Conservation (phyloP, 192 early-diverging fungal genomes). For the Lobosporangium transversale region DNA sequence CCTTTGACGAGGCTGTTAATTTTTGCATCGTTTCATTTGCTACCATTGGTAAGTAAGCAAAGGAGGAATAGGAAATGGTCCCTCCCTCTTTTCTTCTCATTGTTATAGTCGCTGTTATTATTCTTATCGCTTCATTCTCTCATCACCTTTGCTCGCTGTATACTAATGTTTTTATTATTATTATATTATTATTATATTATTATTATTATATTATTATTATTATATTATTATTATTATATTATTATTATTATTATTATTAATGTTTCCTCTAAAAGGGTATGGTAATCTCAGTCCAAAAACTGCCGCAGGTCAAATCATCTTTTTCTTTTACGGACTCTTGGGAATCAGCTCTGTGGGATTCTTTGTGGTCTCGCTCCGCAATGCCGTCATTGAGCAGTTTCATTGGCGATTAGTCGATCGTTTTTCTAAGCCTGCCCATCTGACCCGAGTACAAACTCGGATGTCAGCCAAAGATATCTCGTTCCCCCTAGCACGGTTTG, state of each 20-base stretch:
- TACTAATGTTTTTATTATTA: too few relatives aligned
- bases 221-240: too few relatives aligned
- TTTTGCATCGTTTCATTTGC: conserved; percentile 54
- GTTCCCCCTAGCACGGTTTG: conserved; percentile 27
- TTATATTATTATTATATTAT: too few relatives aligned
- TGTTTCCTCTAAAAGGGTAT: conserved; percentile 41
- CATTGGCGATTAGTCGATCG: conserved; percentile 43
- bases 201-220: too few relatives aligned
- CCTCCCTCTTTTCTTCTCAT: too few relatives aligned
- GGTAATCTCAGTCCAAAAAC: conserved; percentile 44
- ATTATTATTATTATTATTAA: too few relatives aligned
- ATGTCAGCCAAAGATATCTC: conserved; percentile 52
- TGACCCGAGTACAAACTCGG: conserved; percentile 49
- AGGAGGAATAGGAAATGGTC: too few relatives aligned
- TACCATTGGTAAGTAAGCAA: conserved; percentile 48
- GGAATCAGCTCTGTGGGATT: conserved; percentile 47
- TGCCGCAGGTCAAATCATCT: conserved; percentile 19
- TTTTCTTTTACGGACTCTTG: conserved; percentile 37
- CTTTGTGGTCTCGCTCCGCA: conserved; percentile 50
- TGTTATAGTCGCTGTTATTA: too few relatives aligned
- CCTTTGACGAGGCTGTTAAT: conserved; percentile 50
- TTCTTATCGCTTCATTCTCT: too few relatives aligned
- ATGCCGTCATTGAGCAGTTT: conserved; percentile 50
- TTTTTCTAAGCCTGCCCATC: conserved; percentile 39
- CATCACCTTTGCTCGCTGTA: too few relatives aligned